Evolutionary conservation across 495 filamentous ascomycete genomes (phyloP), one percentile per base, ranked within the genome.

Genomic region (Podospora pseudoanserina): DNA sequence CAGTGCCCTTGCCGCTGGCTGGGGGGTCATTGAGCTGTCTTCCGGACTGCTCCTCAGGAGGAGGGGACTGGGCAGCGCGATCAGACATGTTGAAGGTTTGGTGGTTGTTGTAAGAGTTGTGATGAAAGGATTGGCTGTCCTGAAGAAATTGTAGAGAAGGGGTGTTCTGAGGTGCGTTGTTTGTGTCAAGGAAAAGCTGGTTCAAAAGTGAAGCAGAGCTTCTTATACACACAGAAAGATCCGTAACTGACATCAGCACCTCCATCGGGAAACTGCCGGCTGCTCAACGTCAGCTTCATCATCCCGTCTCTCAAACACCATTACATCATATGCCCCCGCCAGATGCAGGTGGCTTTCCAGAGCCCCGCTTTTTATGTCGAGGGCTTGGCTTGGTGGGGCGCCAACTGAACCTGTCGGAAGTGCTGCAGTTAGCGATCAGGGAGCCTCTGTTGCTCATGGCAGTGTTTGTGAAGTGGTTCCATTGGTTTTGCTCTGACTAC

Each of bases 1-100:
- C 74, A 23, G 76, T 76, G 32, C 85, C 86, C 70, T 89, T 83
- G 70, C 92, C 88, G 57, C 81, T 79, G 44, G 79, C 86, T 0
- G 84, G 82, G 3, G 83, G 71, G 5, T 86, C 87, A 53, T 82
- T 75, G 60, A 86, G 80, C 78, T 97, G 94, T 34, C 80, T 76
- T 64, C 84, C 86, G n/a, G 84, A 75, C 75, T 91, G 90, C 62
- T 72, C 62, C 80, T 93, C 89, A 9, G 91, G 92, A 19, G 87
- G 80, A 16, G 94, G 94, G 11, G 94, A 98, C 76, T 97, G 88
- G 72, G 30, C 16, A 20, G 89, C 90, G 77, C 92, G 62, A 9
- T 70, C 74, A 65, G 71, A 58, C 72, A 72, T 78, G 59, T 49
- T 71, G 66, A 15, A 53, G 49, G 30, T 20, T 55, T 54, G 30